Conservation (phyloP, 177 flowering plant genomes). For the Vitis hybrid region DNA sequence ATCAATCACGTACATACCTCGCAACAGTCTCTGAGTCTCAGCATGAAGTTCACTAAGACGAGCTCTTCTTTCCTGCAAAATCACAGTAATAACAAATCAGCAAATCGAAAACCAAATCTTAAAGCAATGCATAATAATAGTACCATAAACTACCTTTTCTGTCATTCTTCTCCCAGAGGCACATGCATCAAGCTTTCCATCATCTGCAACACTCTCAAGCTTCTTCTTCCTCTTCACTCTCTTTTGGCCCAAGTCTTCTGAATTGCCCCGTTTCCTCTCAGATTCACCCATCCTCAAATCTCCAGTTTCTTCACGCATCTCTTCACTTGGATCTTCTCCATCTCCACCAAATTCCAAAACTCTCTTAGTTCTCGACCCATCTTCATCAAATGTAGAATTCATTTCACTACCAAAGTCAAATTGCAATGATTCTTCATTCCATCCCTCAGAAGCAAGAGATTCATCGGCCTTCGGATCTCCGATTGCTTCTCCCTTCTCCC, state of each 20-base stretch:
- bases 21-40: constrained; percentile 76
- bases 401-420: too few relatives aligned
- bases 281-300: constrained; percentile 8
- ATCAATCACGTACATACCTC: constrained; percentile 43
- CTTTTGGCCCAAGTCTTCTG: constrained; percentile 15
- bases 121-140: background rate
- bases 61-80: constrained; percentile 57
- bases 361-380: too few relatives aligned
- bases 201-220: constrained; percentile 25
- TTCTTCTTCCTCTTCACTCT: constrained; percentile 40
- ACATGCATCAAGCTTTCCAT: constrained; percentile 21
- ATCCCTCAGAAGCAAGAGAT: too few relatives aligned
- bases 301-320: constrained; percentile 12
- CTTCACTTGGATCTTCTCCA: constrained; percentile 8
- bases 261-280: constrained; percentile 22
- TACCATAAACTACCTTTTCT: constrained; percentile 45
- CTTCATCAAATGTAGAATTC: too few relatives aligned
- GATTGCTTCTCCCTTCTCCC: constrained; percentile 5
- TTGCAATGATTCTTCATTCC: too few relatives aligned
- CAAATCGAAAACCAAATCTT: background rate
- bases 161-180: constrained; percentile 31
- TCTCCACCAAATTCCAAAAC: constrained; percentile 13
- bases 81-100: background rate
- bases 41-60: constrained; percentile 58
- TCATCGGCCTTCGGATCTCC: constrained; percentile 4